A percentile compares a stretch with the other conserved stretches of the same genome.
Evolutionary conservation across 108 stramenopile genomes (phyloP).

Genomic region (Nitzschia putrida): DNA sequence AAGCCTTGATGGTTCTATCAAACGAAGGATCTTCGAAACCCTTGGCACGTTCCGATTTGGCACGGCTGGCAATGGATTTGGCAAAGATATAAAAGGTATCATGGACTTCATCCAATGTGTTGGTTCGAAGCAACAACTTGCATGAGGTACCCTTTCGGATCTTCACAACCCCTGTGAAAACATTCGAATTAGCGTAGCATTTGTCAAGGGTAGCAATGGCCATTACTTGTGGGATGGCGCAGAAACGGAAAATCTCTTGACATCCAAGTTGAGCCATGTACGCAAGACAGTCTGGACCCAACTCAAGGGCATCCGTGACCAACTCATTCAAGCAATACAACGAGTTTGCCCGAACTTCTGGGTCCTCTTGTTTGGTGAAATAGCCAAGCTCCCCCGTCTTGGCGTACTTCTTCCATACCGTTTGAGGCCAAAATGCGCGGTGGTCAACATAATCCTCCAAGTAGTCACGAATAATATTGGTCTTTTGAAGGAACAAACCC

Average conservation of each 20-base stretch:
- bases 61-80: constrained; percentile 50
- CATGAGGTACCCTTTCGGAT: constrained; percentile 89
- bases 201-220: constrained; percentile 98
- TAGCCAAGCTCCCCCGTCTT: constrained; percentile 81
- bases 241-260: constrained; percentile 94
- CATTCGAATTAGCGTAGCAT: constrained; percentile 88
- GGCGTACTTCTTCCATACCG: constrained; percentile 91
- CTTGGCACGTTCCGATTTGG: constrained; percentile 33
- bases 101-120: constrained; percentile 73
- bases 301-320: constrained; percentile 95
- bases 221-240: constrained; percentile 99
- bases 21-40: constrained; percentile 75
- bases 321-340: constrained; percentile 92
- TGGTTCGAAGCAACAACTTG: constrained; percentile 73
- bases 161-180: constrained; percentile 99
- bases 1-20: constrained; percentile 71
- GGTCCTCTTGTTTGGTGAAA: constrained; percentile 68
- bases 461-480: constrained; percentile 99
- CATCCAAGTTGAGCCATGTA: constrained; percentile 89
- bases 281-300: constrained; percentile 90
- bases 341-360: constrained; percentile 47
- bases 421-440: constrained; percentile 98
- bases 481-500: constrained; percentile 99
- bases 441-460: constrained; percentile 99
- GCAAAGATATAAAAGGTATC: constrained; percentile 71